phyloP scores from a whole-genome alignment of 768 basidiomycete species.

The Russula olivacea region DNA sequence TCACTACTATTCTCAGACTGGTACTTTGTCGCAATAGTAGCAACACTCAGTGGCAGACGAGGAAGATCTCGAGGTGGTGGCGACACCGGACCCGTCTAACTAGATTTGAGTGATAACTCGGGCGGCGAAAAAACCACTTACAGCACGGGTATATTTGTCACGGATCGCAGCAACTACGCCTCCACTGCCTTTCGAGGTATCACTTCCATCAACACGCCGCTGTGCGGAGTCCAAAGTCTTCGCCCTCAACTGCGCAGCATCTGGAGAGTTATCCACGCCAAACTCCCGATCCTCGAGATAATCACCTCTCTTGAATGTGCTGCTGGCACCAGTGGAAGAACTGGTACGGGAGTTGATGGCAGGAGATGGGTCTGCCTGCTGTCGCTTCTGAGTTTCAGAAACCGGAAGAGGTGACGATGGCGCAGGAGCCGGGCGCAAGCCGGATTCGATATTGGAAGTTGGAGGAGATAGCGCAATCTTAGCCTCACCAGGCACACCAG shows the following conservation, averaged over 20 bases:
- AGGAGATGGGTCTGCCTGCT: slow-evolving; percentile 7
- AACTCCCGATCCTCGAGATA: slow-evolving; percentile 29
- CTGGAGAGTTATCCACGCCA: slow-evolving; percentile 27
- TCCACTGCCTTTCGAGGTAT: slow-evolving; percentile 48
- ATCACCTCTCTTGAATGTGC: slow-evolving; percentile 21
- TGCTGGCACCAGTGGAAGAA: slow-evolving; percentile 15
- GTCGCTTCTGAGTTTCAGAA: neutral
- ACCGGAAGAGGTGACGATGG: slow-evolving; percentile 1
- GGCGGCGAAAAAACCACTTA: slow-evolving; percentile 33
- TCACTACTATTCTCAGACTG: slow-evolving; percentile 14
- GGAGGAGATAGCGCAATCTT: neutral
- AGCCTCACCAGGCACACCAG: neutral
- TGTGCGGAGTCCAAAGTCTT: slow-evolving; percentile 17
- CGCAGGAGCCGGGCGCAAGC: neutral
- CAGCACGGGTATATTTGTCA: slow-evolving; percentile 52
- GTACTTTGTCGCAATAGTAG: slow-evolving; percentile 58
- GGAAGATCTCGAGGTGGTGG: slow-evolving; percentile 58
- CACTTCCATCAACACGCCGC: slow-evolving; percentile 41
- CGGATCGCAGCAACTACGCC: slow-evolving; percentile 67
- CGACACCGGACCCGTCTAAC: slow-evolving; percentile 46
- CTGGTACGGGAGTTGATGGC: slow-evolving; percentile 9
- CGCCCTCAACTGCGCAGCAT: slow-evolving; percentile 27
- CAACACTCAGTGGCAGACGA: slow-evolving; percentile 57
- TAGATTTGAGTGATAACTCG: neutral
- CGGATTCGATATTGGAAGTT: neutral